Evolutionary conservation across 352 stramenopile species (phyloP), one percentile per base, ranked within the genome.

Genomic region (Pythium folliculosum): DNA sequence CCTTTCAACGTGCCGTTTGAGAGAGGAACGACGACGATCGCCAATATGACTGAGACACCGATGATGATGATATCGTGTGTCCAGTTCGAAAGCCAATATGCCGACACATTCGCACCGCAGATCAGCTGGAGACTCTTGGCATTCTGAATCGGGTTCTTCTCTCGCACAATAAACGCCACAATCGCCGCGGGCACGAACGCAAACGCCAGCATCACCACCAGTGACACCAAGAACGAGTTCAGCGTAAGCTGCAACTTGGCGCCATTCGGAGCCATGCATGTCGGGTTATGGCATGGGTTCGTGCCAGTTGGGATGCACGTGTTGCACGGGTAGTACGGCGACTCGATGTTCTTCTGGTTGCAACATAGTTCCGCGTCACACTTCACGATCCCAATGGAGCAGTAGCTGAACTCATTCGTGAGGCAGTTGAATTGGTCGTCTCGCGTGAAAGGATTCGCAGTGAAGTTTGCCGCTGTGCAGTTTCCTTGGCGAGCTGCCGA

Each of bases 91-190:
- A 81, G 50, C 78, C 78, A 86, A 44, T 84, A 86, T 0, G 78
- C 76, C 5, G 63, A 67, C 17, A 76, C 40, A 25, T 71, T 73
- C 10, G 78, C 67, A 8, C 76, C 78, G 38, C 73, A 81, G 47
- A 82, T 80, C 17, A 86, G 45, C 65, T 86, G 78, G n/a, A 83
- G 62, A 14, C 58, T 72, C 71, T 82, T 86, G 43, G 78, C 70
- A 60, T 86, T 80, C 65, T 84, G 78, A 35, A 72, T 75, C 57
- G 76, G 75, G 21, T 81, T 60, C 58, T 84, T 84, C 53, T 86
- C 78, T 9, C 70, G 65, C 35, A 86, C 78, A 27, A 81, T 59
- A 51, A 86, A 84, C 22, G 73, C 77, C 1, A 86, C 75, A 27
- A 82, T 67, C 1, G 71, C 55, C 9, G 78, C 78, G 1, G 78